Conservation (phyloP, 139 green algal genomes). For the Eudorina sp. region DNA sequence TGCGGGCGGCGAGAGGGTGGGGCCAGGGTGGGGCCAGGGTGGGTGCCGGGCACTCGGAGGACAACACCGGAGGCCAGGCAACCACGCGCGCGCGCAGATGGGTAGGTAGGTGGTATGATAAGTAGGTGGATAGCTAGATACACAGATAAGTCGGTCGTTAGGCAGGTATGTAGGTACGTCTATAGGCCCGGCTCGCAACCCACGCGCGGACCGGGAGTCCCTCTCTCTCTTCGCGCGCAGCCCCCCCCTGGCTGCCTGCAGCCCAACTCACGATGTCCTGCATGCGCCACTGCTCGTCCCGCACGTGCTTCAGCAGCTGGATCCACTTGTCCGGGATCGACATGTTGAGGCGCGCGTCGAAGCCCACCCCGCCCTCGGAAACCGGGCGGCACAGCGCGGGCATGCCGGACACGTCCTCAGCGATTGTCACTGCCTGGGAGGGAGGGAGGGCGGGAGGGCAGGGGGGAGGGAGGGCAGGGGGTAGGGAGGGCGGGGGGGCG, state of each 20-base stretch:
- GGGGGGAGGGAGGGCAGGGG: neutral
- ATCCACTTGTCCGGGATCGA: slow-evolving; percentile 96
- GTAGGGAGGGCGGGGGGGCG: neutral
- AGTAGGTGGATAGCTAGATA: no score
- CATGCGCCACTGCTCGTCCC: slow-evolving; percentile 88
- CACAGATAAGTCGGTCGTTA: neutral
- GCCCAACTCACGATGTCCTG: slow-evolving; percentile 76
- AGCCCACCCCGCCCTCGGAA: slow-evolving; percentile 91
- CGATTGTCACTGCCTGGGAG: slow-evolving; percentile 83
- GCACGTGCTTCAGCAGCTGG: slow-evolving; percentile 65
- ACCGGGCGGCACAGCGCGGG: slow-evolving; percentile 92
- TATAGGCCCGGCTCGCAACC: no score
- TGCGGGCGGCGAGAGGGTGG: neutral
- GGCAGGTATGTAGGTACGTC: neutral
- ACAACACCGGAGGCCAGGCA: no score
- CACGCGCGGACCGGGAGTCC: no score
- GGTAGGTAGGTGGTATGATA: no score
- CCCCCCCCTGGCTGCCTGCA: no score
- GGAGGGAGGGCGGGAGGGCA: neutral
- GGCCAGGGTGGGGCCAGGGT: no score
- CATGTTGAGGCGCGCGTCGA: slow-evolving; percentile 95
- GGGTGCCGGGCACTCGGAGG: no score
- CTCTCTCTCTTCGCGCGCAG: no score
- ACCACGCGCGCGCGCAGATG: no score
- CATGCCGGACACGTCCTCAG: slow-evolving; percentile 98